Evolutionary conservation across 352 stramenopile genomes (phyloP).

Genomic region (Phytophthora pseudosyringae): DNA sequence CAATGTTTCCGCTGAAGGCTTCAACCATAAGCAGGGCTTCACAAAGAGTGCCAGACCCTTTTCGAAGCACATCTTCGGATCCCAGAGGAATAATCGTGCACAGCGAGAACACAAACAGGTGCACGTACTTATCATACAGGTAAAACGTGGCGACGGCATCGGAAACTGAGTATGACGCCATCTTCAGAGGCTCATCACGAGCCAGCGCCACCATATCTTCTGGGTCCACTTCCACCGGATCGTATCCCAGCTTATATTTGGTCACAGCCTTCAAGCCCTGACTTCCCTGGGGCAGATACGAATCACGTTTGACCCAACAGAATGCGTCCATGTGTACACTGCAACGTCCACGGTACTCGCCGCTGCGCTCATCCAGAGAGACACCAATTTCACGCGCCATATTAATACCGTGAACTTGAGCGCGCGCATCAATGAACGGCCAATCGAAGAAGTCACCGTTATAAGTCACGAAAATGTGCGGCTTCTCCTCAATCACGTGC

Average conservation of each 20-base stretch:
- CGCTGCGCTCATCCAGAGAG: constrained; percentile 69
- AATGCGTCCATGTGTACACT: constrained; percentile 99
- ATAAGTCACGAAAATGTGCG: constrained; percentile 99
- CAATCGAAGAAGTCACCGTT: constrained; percentile 99
- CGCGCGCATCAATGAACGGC: constrained; percentile 97
- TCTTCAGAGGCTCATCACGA: constrained; percentile 94
- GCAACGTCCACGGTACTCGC: constrained; percentile 92
- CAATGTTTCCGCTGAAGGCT: constrained; percentile 95
- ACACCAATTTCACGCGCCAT: constrained; percentile 91
- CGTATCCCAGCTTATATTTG: constrained; percentile 99
- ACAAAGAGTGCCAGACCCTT: constrained; percentile 97
- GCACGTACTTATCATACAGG: constrained; percentile 99
- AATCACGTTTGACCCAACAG: constrained; percentile 99
- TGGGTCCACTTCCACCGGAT: constrained; percentile 97
- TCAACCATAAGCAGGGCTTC: constrained; percentile 99
- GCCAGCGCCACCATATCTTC: constrained; percentile 99
- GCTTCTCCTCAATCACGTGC: constrained; percentile 91
- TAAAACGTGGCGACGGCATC: constrained; percentile 99
- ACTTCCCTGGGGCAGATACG: constrained; percentile 98
- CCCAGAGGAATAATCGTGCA: constrained; percentile 99
- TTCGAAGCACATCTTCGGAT: constrained; percentile 98
- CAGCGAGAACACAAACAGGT: constrained; percentile 99
- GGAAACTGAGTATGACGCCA: constrained; percentile 99
- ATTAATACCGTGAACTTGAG: constrained; percentile 92
- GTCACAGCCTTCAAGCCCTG: constrained; percentile 99